These are phyloP conservation scores for Fremontodendron californicum DNA, from an alignment of 345 rosid species.

Conservation along the genomic window DNA sequence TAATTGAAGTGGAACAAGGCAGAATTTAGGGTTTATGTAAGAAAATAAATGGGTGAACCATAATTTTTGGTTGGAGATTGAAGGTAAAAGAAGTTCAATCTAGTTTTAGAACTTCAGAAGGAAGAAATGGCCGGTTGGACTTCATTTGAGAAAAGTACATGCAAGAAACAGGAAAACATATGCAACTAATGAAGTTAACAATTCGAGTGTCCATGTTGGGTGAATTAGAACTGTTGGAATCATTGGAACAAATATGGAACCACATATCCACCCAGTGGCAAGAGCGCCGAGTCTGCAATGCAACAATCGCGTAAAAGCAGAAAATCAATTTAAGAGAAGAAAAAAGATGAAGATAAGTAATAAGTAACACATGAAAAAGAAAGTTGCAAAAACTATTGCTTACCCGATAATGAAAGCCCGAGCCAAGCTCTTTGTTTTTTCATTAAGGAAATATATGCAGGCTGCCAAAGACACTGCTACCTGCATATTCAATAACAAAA, in stretches of 20 bases:
- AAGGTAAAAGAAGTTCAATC: not conserved
- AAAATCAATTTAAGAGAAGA: not conserved
- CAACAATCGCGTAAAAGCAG: not conserved
- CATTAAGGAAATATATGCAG: slow-evolving; percentile 86
- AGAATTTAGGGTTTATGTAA: not conserved
- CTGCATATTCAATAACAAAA: slow-evolving; percentile 31
- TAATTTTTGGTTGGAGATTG: not conserved
- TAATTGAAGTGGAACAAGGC: not conserved
- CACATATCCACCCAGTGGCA: slow-evolving; percentile 74
- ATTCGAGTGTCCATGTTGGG: slow-evolving; percentile 97
- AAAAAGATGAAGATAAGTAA: not conserved
- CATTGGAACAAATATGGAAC: slow-evolving; percentile 76
- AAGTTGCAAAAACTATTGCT: not conserved
- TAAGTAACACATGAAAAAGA: not conserved
- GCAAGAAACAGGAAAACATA: slow-evolving; percentile 75
- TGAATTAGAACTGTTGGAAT: slow-evolving; percentile 60
- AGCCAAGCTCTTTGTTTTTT: slow-evolving; percentile 87
- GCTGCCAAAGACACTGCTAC: slow-evolving; percentile 95
- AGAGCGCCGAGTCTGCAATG: slow-evolving; percentile 72
- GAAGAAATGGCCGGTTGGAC: not conserved
- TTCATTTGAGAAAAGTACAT: slow-evolving; percentile 84
- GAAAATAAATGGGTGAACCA: not conserved
- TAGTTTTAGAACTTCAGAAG: not conserved
- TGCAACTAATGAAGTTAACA: slow-evolving; percentile 77
- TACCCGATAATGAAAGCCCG: slow-evolving; percentile 47